Evolutionary conservation across 2,329 filamentous ascomycete species (phyloP).

Genomic region (Apiospora phragmitis): DNA sequence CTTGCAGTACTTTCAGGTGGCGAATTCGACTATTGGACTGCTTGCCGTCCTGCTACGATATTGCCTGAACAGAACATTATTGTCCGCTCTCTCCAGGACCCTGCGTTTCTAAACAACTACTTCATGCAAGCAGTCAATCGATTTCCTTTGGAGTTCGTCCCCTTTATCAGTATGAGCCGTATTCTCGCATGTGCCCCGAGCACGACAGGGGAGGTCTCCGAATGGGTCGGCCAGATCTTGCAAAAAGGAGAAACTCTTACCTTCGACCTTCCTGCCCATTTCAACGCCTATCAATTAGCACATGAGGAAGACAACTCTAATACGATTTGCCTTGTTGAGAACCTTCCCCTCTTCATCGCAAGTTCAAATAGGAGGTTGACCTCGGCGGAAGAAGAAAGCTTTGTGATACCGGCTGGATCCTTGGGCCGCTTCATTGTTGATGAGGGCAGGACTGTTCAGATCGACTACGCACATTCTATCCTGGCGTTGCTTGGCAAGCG

Average conservation of each 20-base stretch:
- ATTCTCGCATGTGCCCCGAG: conserved; percentile 56
- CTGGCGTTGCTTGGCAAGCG: conserved; percentile 78
- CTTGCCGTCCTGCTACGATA: conserved; percentile 41
- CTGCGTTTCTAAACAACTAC: conserved; percentile 55
- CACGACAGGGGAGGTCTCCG: conserved; percentile 33
- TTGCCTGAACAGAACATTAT: conserved; percentile 38
- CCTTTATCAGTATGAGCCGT: conserved; percentile 73
- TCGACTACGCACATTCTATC: conserved; percentile 78
- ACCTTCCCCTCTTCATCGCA: conserved; percentile 63
- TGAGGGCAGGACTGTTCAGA: conserved; percentile 70
- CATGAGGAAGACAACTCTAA: conserved; percentile 87
- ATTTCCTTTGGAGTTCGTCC: conserved; percentile 82
- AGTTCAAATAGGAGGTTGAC: conserved; percentile 45
- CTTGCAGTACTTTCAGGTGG: conserved; percentile 63
- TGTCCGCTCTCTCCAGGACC: conserved; percentile 51
- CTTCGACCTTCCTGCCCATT: conserved; percentile 70
- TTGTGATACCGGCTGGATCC: conserved; percentile 67
- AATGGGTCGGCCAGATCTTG: conserved; percentile 62
- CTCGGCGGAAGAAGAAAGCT: conserved; percentile 48
- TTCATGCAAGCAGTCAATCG: conserved; percentile 71
- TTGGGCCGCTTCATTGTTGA: conserved; percentile 75
- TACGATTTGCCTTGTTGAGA: conserved; percentile 66
- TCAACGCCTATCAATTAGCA: conserved; percentile 73
- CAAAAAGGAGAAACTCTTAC: conserved; percentile 74
- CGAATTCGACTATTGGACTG: conserved; percentile 51